phyloP scores from a whole-genome alignment of 495 filamentous ascomycete species.

The Podospora pseudocomata region DNA sequence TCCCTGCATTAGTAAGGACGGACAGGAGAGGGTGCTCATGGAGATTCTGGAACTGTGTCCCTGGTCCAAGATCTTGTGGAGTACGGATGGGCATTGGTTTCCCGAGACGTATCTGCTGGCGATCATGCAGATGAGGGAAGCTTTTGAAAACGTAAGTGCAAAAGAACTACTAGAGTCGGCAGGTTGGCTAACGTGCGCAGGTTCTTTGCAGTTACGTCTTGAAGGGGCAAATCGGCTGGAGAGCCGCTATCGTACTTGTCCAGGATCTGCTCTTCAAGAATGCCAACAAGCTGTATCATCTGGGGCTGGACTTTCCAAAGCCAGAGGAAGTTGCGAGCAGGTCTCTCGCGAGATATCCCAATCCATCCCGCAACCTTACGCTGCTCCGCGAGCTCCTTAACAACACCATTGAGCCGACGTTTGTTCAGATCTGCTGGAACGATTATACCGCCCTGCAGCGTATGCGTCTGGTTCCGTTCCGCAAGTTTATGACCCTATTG shows the following conservation, averaged over 20 bases:
- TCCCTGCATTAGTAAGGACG: slow-evolving; percentile 74
- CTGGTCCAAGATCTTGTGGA: slow-evolving; percentile 75
- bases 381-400: slow-evolving; percentile 58
- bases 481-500: slow-evolving; percentile 58
- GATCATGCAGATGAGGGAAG: slow-evolving; percentile 72
- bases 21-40: slow-evolving; percentile 68
- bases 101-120: slow-evolving; percentile 81
- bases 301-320: slow-evolving; percentile 46
- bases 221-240: slow-evolving; percentile 51
- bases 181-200: slow-evolving; percentile 28
- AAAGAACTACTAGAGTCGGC: no score
- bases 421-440: slow-evolving; percentile 72
- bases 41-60: slow-evolving; percentile 76
- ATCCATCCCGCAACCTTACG: slow-evolving; percentile 28
- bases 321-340: slow-evolving; percentile 23
- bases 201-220: slow-evolving; percentile 61
- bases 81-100: slow-evolving; percentile 78
- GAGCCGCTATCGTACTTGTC: slow-evolving; percentile 55
- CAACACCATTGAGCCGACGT: slow-evolving; percentile 63
- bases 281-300: slow-evolving; percentile 61
- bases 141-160: slow-evolving; percentile 55
- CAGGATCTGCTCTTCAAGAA: slow-evolving; percentile 67
- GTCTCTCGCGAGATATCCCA: slow-evolving; percentile 19
- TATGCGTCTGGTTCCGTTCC: slow-evolving; percentile 66
- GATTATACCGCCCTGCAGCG: slow-evolving; percentile 71